phyloP scores from a whole-genome alignment of 2,329 filamentous ascomycete species.

The Blastomyces percursus region DNA sequence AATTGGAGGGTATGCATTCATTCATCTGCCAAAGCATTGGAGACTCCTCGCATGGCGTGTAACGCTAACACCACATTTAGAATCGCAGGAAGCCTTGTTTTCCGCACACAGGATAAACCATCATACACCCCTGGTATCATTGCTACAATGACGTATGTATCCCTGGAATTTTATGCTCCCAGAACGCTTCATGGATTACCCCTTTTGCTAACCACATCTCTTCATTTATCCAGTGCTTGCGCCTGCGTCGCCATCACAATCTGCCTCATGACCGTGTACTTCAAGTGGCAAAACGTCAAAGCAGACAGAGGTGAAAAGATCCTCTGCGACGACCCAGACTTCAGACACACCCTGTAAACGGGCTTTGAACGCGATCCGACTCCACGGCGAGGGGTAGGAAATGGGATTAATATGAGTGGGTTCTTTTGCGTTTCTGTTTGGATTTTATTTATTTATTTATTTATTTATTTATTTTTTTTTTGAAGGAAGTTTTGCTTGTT shows the following conservation, averaged over 20 bases:
- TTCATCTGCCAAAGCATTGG: background rate
- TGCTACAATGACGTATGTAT: constrained; percentile 10
- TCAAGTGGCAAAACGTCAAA: constrained; percentile 7
- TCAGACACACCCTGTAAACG: constrained; percentile 10
- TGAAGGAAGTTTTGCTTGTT: too few relatives aligned
- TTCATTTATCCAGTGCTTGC: background rate
- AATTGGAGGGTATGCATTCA: constrained; percentile 41
- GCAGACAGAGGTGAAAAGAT: constrained; percentile 9
- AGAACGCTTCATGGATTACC: background rate
- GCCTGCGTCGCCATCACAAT: constrained; percentile 2
- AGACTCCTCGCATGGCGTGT: background rate
- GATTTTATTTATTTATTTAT: background rate
- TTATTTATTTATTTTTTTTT: background rate
- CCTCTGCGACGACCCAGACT: constrained; percentile 3
- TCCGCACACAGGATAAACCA: constrained; percentile 33
- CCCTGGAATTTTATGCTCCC: background rate
- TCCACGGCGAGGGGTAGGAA: background rate
- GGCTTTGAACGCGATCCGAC: background rate
- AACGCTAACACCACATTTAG: constrained; percentile 21
- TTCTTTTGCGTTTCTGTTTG: background rate
- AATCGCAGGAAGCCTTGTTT: constrained; percentile 60
- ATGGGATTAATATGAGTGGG: too few relatives aligned
- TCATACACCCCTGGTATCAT: constrained; percentile 12
- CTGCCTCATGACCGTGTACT: constrained; percentile 5
- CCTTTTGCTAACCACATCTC: background rate